Percentiles rank a stretch among this genome's conserved stretches.
These are phyloP conservation scores for Globisporangium irregulare DNA, from an alignment of 352 stramenopile species.

Conservation along the genomic window DNA sequence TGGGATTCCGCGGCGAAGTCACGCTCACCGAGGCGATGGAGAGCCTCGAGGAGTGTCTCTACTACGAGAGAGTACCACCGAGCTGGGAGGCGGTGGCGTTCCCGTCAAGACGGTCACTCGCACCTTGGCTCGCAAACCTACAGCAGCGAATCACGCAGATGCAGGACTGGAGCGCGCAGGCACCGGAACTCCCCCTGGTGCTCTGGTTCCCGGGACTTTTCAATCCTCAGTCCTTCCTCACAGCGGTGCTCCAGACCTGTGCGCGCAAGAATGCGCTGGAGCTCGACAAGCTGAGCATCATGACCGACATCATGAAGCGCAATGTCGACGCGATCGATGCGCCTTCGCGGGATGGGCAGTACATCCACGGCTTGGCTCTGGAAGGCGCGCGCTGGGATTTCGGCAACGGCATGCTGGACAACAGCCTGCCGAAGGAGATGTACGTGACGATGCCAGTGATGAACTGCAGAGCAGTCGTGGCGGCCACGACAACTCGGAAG, in stretches of 20 bases:
- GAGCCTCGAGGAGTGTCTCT: constrained; percentile 72
- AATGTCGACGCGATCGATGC: constrained; percentile 75
- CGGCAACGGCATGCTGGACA: constrained; percentile 73
- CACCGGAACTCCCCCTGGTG: constrained; percentile 75
- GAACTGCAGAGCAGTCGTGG: constrained; percentile 54
- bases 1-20: constrained; percentile 86
- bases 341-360: constrained; percentile 88
- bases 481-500: not conserved
- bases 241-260: constrained; percentile 71
- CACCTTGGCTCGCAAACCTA: constrained; percentile 83
- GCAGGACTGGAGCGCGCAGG: constrained; percentile 80
- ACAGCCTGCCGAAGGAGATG: constrained; percentile 87
- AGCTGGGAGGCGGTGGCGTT: constrained; percentile 79
- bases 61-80: constrained; percentile 66
- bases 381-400: constrained; percentile 91
- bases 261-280: constrained; percentile 77
- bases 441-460: constrained; percentile 91
- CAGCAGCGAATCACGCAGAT: constrained; percentile 85
- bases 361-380: constrained; percentile 85
- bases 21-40: constrained; percentile 89
- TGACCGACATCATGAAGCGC: constrained; percentile 88
- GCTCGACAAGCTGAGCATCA: constrained; percentile 74
- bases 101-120: constrained; percentile 72
- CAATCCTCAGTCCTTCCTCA: constrained; percentile 86
- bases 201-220: constrained; percentile 84